Base-by-base conservation (phyloP, 768 basidiomycete genomes). In the Xanthoconium stramineum region DNA sequence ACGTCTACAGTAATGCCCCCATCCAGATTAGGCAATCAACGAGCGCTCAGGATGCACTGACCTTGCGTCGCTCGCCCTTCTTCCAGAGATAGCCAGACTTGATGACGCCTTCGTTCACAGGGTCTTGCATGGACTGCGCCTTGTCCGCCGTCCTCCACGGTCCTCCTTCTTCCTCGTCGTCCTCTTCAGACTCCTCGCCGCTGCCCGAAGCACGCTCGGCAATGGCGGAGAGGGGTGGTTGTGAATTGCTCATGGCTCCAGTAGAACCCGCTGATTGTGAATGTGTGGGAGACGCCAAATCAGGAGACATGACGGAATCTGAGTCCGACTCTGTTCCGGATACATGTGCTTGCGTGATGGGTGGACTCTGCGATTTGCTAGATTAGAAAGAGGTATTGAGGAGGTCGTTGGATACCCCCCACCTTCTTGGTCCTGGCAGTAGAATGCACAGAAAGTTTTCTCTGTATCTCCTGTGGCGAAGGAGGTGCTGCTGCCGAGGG, bases 61-160 rank as follows among this genome's bases (percentile, higher is more conserved):
- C 96, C 89, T 98, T 98, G 72, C 97, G 78, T 55, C 94, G 82
- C 73, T 97, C 93, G 62, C 96, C 96, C 79, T 98, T 98, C 83
- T 99, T 99, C 84, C 87, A 90, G 50, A 98, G 76, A 76, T 97
- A 98, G 1, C 96, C 97, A 24, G 89, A 83, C 74, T 94, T 96
- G 69, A 96, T 80, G 40, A 91, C 85, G 47, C 79, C 82, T 66
- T 88, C 87, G 55, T 85, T 85, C 13, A 76, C 74, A 5, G 83
- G 79, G 54, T 79, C 77, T 53, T 77, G 78, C 43, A 75, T 70
- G 29, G 68, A 72, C 47, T 69, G 75, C 47, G 73, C 72, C 44
- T 72, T 69, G 62, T 78, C 79, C 33, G 78, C 79, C 35, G 78
- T 76, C 66, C 78, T 81, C 86, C 85, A 89, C 8, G 83, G 88